Conservation (phyloP, 2,329 filamentous ascomycete genomes). For the Diplodia corticola region DNA sequence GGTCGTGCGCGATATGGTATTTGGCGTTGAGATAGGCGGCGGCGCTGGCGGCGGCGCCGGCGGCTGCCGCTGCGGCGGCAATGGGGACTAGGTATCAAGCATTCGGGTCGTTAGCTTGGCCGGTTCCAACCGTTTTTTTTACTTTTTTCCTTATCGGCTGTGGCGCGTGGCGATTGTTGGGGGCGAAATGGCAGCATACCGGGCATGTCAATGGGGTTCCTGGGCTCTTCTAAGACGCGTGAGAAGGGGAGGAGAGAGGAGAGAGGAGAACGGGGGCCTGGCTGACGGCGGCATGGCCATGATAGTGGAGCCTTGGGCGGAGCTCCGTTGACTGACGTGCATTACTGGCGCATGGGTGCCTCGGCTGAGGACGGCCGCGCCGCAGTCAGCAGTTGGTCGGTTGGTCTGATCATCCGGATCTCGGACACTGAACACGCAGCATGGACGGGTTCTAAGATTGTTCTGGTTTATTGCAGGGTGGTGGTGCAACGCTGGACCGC, state of each 20-base stretch:
- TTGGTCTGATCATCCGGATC: too few relatives aligned
- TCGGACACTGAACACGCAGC: too few relatives aligned
- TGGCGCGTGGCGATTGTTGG: background rate
- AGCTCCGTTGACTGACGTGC: background rate
- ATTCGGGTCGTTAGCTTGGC: background rate
- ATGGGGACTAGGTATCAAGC: background rate
- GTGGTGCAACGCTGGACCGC: background rate
- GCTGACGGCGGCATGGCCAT: background rate
- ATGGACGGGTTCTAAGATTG: background rate
- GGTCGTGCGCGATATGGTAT: constrained; percentile 65
- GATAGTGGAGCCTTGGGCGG: background rate
- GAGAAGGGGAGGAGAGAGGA: background rate
- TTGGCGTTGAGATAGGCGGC: constrained; percentile 67
- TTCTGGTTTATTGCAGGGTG: background rate
- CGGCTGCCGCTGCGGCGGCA: constrained; percentile 42
- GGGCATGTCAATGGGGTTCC: background rate
- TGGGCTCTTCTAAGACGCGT: background rate
- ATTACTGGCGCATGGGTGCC: background rate
- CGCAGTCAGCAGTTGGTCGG: too few relatives aligned
- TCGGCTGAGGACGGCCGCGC: background rate
- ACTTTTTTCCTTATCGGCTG: background rate
- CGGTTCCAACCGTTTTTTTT: background rate
- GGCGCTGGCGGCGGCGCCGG: background rate
- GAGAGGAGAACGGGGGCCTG: background rate
- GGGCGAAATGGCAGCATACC: background rate